Percentiles rank a stretch among this genome's conserved stretches.
phyloP scores from a whole-genome alignment of 345 rosid species.

The Trapa bicornis region DNA sequence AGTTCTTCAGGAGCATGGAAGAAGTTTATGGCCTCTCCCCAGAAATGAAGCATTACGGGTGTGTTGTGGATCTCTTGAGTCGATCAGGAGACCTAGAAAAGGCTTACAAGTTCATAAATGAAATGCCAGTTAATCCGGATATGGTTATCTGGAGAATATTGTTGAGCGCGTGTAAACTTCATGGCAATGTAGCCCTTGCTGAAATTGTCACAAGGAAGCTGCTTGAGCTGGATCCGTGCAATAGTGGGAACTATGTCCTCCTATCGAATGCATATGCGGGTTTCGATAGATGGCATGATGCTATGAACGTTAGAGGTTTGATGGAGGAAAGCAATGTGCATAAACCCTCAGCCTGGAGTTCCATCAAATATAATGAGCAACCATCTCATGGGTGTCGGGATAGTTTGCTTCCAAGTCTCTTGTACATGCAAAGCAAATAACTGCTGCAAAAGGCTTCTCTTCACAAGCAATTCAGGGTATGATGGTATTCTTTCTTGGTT shows the following conservation, averaged over 20 bases:
- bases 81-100: constrained; percentile 40
- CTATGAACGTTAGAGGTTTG: constrained; percentile 26
- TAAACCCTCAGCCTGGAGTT: constrained; percentile 42
- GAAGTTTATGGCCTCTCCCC: constrained; percentile 33
- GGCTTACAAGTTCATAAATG: constrained; percentile 40
- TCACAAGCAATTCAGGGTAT: neutral
- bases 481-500: neutral
- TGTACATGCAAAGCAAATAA: neutral
- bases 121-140: constrained; percentile 34
- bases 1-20: constrained; percentile 38
- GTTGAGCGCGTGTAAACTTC: constrained; percentile 51
- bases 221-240: constrained; percentile 36
- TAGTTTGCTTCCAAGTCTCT: neutral
- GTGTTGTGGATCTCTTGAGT: constrained; percentile 56
- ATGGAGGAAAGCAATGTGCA: constrained; percentile 33
- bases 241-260: constrained; percentile 53
- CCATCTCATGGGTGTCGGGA: constrained; percentile 4
- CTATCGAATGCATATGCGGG: constrained; percentile 45
- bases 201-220: constrained; percentile 38
- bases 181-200: constrained; percentile 39
- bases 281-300: constrained; percentile 49
- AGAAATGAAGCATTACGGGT: constrained; percentile 60
- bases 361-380: constrained; percentile 19
- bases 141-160: constrained; percentile 54
- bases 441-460: neutral